These are phyloP conservation scores for Metschnikowia baotianmanensis DNA, from an alignment of 805 yeast species.

Conservation along the genomic window DNA sequence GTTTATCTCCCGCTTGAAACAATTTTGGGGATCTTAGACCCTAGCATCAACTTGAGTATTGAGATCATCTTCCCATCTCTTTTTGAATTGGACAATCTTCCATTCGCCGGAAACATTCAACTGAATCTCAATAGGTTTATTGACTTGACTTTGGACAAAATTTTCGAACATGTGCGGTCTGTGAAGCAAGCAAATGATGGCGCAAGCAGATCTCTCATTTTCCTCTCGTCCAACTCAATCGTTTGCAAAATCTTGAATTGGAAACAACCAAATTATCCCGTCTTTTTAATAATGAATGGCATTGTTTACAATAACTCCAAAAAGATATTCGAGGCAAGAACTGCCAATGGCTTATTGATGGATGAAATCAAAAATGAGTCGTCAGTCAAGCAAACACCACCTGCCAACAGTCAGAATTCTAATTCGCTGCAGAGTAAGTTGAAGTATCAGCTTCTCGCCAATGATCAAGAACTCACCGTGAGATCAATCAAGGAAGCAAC, in stretches of 20 bases:
- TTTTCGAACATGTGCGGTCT: conserved; percentile 73
- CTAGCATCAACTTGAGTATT: conserved; percentile 62
- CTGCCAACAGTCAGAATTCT: not conserved
- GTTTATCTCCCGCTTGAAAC: conserved; percentile 59
- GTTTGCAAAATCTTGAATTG: conserved; percentile 94
- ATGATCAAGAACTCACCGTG: conserved; percentile 43
- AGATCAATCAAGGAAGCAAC: conserved; percentile 81
- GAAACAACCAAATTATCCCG: conserved; percentile 99
- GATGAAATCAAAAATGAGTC: conserved; percentile 18
- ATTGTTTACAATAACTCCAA: conserved; percentile 34
- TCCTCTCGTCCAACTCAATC: conserved; percentile 81
- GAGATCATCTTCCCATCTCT: conserved; percentile 76
- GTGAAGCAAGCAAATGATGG: conserved; percentile 23
- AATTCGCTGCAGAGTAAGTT: conserved; percentile 10
- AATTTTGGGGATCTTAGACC: conserved; percentile 54
- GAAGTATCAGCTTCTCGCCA: conserved; percentile 22
- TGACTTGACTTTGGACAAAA: conserved; percentile 65
- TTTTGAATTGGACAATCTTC: conserved; percentile 37
- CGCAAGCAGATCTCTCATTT: conserved; percentile 60
- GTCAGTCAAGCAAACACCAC: not conserved
- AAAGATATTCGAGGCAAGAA: conserved; percentile 36
- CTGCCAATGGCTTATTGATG: conserved; percentile 41
- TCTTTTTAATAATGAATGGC: conserved; percentile 80
- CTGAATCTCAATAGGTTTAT: conserved; percentile 68
- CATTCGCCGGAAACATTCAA: conserved; percentile 41